Base-by-base conservation (phyloP, 192 early-diverging fungal species). In the Dissophora ornata region DNA sequence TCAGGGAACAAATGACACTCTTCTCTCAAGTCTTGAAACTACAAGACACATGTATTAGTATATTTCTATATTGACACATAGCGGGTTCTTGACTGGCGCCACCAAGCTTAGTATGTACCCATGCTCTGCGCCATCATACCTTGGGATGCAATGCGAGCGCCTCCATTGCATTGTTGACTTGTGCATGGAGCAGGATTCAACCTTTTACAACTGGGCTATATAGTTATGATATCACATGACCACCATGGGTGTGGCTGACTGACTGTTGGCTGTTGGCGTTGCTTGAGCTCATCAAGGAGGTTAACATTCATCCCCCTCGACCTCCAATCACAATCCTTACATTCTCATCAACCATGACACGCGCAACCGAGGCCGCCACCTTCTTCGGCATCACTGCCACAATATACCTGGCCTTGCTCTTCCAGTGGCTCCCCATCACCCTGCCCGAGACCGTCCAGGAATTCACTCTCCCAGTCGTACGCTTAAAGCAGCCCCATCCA, bases 401-500 rank as follows among this genome's bases (percentile, higher is more conserved):
- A 16, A 46, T 82, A 36, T 87, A 87, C 63, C 30, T 85, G 7
- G 66, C 69, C 16, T 55, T 83, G 16, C 80, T 79, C 25, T 69
- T 87, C 49, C 73, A 73, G 34, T 19, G 80, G 54, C 29, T 87
- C 21, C 83, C 86, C 48, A 71, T 77, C 52, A 60, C 73, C 28
- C 47, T 83, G 18, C 80, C 86, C 6, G 59, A 83, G 30, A 83
- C 58, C 0, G 42, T 87, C n/a, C 80, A 84, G 62, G 68, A 84
- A 28, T 71, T 84, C 26, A 82, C 85, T 30, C 59, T 87, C 18
- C 83, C 83, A 7, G 86, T 87, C 55, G 86, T 87, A 80, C 65
- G 71, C 32, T 5, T n/a, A 38, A 38, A 5, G 36, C 36, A 38
- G 30, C 22, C 26, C 33, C 26, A 15, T 47, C 50, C 21, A 19